Conservation (phyloP, 2,329 filamentous ascomycete species). For the Arthrobotrys musiformis region DNA sequence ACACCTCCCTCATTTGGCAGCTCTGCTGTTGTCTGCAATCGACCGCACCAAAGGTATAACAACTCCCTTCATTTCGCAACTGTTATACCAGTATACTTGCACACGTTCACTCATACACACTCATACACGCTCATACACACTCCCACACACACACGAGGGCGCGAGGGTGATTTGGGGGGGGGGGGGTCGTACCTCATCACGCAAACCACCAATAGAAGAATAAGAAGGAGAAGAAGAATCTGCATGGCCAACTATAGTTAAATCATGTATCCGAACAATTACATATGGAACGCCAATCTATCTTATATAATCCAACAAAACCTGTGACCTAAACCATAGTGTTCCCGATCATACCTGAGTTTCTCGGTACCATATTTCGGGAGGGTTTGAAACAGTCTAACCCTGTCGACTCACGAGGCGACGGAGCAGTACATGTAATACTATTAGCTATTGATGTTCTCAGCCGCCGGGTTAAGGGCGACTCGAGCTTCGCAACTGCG, state of each 20-base stretch:
- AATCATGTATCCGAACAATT: background rate
- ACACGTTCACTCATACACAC: no score
- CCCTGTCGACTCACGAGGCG: background rate
- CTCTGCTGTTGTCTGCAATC: background rate
- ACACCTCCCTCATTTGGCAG: constrained; percentile 37
- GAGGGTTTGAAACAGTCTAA: background rate
- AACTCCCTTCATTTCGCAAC: background rate
- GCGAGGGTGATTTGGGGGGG: background rate
- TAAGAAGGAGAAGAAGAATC: no score
- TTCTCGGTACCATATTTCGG: background rate
- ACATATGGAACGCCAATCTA: background rate
- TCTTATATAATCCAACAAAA: background rate
- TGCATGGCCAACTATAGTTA: background rate
- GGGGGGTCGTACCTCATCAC: background rate
- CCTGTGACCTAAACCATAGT: background rate
- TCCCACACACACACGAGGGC: background rate
- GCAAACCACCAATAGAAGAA: background rate
- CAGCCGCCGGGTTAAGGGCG: background rate
- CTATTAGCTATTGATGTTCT: background rate
- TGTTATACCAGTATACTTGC: background rate
- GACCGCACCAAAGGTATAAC: background rate
- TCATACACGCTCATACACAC: background rate
- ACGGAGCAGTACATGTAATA: background rate
- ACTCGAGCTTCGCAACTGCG: constrained; percentile 33
- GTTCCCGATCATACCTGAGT: background rate